phyloP scores from a whole-genome alignment of 1,284 basidiomycete genomes.

The Heterobasidion occidentale region DNA sequence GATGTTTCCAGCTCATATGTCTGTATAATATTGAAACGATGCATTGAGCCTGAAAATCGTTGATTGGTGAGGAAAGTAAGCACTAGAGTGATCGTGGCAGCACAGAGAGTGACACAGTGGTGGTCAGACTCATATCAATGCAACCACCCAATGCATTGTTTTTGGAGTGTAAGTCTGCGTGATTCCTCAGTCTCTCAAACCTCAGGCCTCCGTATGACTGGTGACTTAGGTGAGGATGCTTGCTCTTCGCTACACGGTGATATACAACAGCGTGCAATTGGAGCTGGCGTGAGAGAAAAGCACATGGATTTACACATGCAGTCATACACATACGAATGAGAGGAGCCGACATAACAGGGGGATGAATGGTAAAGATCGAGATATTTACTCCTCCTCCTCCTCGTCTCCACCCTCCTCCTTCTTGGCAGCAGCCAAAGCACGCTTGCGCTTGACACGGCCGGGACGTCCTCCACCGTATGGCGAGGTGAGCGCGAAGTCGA shows the following conservation, averaged over 20 bases:
- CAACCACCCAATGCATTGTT: no score
- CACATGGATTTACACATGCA: conserved; percentile 7
- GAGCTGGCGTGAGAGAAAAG: background rate
- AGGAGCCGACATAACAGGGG: conserved; percentile 20
- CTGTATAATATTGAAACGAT: no score
- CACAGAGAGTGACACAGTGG: no score
- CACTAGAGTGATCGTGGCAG: no score
- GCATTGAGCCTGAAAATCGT: no score
- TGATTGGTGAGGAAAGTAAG: no score
- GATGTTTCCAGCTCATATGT: no score
- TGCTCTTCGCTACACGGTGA: background rate
- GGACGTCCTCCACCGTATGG: conserved; percentile 96
- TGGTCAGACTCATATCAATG: no score
- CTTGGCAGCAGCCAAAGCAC: conserved; percentile 87
- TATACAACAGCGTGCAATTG: background rate
- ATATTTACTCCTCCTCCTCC: conserved; percentile 69
- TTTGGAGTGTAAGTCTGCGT: no score
- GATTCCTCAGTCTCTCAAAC: no score
- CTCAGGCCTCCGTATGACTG: no score
- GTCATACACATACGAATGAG: conserved; percentile 5
- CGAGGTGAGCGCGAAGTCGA: conserved; percentile 97
- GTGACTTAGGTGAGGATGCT: no score
- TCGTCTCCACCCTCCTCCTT: conserved; percentile 87
- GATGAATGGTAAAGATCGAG: conserved; percentile 12
- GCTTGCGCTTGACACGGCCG: conserved; percentile 99